Percentiles rank a stretch among this genome's conserved stretches.
These are phyloP conservation scores for Starmerella vaccinii DNA, from an alignment of 805 yeast genomes.

Conservation along the genomic window DNA sequence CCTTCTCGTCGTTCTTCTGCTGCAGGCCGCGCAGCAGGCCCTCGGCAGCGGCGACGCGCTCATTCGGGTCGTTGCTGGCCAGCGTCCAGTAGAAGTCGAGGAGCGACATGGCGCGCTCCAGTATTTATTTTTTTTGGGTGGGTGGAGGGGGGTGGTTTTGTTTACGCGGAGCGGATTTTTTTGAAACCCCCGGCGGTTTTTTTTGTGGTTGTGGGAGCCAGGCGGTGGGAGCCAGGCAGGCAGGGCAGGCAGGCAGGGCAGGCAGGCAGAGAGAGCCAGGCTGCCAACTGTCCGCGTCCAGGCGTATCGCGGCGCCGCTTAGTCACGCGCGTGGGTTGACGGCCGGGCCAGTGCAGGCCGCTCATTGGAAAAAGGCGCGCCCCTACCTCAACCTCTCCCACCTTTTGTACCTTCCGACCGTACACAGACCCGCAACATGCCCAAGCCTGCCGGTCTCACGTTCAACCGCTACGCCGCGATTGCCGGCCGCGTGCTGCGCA, in stretches of 20 bases:
- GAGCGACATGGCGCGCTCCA: constrained; percentile 23
- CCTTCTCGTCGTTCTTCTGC: constrained; percentile 34
- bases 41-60: constrained; percentile 64
- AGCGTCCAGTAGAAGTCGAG: constrained; percentile 63
- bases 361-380: constrained; percentile 1
- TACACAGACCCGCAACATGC: no score
- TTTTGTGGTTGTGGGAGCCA: no score
- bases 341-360: neutral
- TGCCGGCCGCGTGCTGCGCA: constrained; percentile 81
- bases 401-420: no score
- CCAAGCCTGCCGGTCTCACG: constrained; percentile 33
- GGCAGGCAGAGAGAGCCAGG: neutral
- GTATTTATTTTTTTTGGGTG: neutral
- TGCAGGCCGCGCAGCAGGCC: constrained; percentile 51
- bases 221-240: no score
- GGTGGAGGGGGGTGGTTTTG: neutral
- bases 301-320: neutral
- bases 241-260: no score
- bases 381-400: no score
- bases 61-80: constrained; percentile 65
- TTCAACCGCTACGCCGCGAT: constrained; percentile 83
- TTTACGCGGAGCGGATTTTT: neutral
- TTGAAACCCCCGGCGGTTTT: neutral
- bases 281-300: no score
- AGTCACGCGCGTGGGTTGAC: no score